These are phyloP conservation scores for Diplogelasinospora grovesii DNA, from an alignment of 495 filamentous ascomycete genomes.

Conservation along the genomic window DNA sequence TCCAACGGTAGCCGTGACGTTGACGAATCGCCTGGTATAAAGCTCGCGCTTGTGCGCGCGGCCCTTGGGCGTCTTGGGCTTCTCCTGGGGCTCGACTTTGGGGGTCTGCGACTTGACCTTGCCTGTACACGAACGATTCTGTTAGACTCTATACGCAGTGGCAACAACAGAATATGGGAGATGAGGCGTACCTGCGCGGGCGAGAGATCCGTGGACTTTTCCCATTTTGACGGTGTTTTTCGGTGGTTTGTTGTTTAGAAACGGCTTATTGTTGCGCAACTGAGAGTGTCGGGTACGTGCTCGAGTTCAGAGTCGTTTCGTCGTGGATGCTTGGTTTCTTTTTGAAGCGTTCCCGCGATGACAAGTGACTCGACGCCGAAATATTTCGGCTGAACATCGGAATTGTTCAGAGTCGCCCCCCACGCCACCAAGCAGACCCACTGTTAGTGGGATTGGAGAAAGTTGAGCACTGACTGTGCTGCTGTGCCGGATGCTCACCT, in stretches of 20 bases:
- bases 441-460: too few relatives aligned
- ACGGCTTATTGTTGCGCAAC: too few relatives aligned
- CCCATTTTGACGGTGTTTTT: constrained; percentile 61
- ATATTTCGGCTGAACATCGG: too few relatives aligned
- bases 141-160: constrained; percentile 1
- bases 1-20: constrained; percentile 87
- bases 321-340: too few relatives aligned
- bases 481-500: too few relatives aligned
- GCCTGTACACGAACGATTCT: constrained; percentile 21
- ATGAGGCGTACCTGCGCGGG: constrained; percentile 68
- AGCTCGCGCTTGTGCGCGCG: constrained; percentile 94
- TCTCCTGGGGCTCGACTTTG: constrained; percentile 73
- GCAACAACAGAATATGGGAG: neutral
- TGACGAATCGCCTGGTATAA: constrained; percentile 98
- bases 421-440: too few relatives aligned
- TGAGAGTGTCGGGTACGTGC: too few relatives aligned
- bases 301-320: too few relatives aligned
- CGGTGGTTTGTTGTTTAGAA: constrained; percentile 7
- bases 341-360: too few relatives aligned
- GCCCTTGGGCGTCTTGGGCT: constrained; percentile 91
- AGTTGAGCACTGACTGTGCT: too few relatives aligned
- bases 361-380: too few relatives aligned
- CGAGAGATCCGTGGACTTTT: constrained; percentile 88
- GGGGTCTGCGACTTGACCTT: constrained; percentile 45
- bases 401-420: too few relatives aligned